Conservation (phyloP, 768 basidiomycete genomes). For the Daedalea quercina region DNA sequence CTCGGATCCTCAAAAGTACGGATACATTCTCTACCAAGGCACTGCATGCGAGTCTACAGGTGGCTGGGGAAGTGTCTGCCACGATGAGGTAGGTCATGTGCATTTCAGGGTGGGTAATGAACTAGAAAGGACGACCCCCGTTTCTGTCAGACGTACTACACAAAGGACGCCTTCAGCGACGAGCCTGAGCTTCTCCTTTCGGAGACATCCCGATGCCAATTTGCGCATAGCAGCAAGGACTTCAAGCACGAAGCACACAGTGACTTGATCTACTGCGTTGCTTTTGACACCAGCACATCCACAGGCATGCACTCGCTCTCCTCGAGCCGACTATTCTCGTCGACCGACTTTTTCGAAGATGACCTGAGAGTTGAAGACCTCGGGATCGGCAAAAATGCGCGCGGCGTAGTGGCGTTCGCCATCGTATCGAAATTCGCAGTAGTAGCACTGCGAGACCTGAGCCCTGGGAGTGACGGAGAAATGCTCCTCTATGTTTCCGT, state of each 20-base stretch:
- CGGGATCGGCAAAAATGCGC: slow-evolving; percentile 78
- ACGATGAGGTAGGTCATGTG: slow-evolving; percentile 54
- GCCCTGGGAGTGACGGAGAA: slow-evolving; percentile 49
- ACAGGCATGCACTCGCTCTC: slow-evolving; percentile 39
- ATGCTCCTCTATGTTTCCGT: slow-evolving; percentile 84
- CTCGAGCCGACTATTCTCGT: slow-evolving; percentile 72
- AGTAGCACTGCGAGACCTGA: slow-evolving; percentile 75
- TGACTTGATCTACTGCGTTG: slow-evolving; percentile 86
- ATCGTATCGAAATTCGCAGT: slow-evolving; percentile 91
- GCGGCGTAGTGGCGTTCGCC: slow-evolving; percentile 88
- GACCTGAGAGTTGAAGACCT: slow-evolving; percentile 73
- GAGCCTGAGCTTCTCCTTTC: slow-evolving; percentile 50
- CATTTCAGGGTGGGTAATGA: too few relatives aligned
- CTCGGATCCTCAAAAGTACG: slow-evolving; percentile 62
- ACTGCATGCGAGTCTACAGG: slow-evolving; percentile 42
- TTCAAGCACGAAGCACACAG: slow-evolving; percentile 73
- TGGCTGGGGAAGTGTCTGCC: slow-evolving; percentile 54
- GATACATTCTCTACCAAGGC: slow-evolving; percentile 76
- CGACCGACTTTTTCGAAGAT: slow-evolving; percentile 74
- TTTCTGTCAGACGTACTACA: slow-evolving; percentile 72
- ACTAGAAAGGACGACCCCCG: too few relatives aligned
- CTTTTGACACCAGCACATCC: slow-evolving; percentile 56
- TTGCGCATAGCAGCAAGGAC: slow-evolving; percentile 80
- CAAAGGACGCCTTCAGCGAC: slow-evolving; percentile 73
- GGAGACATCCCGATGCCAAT: slow-evolving; percentile 77